Conservation (phyloP, 441 rosid genomes). For the Gossypium gossypioides region DNA sequence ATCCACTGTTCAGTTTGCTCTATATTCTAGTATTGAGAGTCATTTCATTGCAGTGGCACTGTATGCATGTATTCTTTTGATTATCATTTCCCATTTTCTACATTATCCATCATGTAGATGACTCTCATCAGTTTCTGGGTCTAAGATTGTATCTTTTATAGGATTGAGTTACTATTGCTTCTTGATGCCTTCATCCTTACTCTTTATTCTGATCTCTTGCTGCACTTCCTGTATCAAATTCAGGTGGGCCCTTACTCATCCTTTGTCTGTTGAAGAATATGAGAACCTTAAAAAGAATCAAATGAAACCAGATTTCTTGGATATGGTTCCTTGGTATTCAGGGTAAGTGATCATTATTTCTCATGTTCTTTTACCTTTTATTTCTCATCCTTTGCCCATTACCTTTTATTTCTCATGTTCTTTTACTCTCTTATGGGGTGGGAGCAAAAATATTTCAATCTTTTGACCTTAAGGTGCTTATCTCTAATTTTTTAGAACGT, state of each 20-base stretch:
- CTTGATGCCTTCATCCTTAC: background rate
- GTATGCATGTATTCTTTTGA: background rate
- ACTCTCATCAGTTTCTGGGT: background rate
- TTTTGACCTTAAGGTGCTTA: slow-evolving; percentile 11
- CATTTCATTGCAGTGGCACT: background rate
- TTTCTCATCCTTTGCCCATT: background rate
- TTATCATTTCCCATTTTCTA: background rate
- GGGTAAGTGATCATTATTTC: slow-evolving; percentile 43
- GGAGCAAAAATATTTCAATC: background rate
- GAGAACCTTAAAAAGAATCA: slow-evolving; percentile 76
- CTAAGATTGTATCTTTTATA: background rate
- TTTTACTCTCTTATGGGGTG: background rate
- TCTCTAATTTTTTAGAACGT: slow-evolving; percentile 66
- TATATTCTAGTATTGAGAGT: background rate
- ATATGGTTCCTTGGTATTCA: slow-evolving; percentile 99
- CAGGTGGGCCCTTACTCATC: slow-evolving; percentile 99
- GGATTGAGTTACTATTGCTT: slow-evolving; percentile 7
- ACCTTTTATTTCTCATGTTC: background rate
- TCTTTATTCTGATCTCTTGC: background rate
- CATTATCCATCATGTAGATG: background rate
- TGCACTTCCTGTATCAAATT: slow-evolving; percentile 1
- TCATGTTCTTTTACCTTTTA: background rate
- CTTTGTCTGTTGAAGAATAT: slow-evolving; percentile 64
- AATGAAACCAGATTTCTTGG: slow-evolving; percentile 87
- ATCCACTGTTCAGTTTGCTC: background rate